Evolutionary conservation across 331 rosid species (phyloP).

Genomic region (Prunus yedoensis): DNA sequence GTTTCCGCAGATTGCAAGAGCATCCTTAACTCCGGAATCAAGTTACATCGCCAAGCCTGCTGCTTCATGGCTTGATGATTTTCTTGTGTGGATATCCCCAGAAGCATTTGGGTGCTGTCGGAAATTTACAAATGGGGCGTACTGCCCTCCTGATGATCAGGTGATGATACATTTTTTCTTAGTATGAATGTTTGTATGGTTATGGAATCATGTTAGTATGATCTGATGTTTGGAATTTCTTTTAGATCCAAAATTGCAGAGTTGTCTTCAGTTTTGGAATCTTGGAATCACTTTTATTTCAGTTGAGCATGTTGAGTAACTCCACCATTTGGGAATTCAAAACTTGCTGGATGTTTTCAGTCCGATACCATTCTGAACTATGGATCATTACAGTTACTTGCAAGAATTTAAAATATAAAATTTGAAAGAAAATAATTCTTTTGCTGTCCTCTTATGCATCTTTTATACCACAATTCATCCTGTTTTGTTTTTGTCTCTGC

Average conservation of each 20-base stretch:
- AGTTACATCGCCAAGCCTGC: constrained; percentile 98
- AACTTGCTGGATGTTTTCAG: background rate
- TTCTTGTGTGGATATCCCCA: constrained; percentile 97
- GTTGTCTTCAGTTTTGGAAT: background rate
- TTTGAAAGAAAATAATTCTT: background rate
- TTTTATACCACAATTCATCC: background rate
- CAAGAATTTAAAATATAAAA: background rate
- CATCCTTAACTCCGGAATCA: constrained; percentile 70
- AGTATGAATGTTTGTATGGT: background rate
- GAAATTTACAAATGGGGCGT: constrained; percentile 81
- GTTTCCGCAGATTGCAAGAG: constrained; percentile 71
- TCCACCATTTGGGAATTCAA: background rate
- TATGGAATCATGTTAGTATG: background rate
- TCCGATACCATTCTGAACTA: background rate
- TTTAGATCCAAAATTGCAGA: background rate
- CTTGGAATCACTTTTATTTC: background rate
- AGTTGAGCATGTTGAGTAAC: background rate
- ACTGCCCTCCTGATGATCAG: constrained; percentile 98
- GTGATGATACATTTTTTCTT: constrained; percentile 24
- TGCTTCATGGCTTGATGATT: constrained; percentile 99
- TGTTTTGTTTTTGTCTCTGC: background rate
- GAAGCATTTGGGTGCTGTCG: constrained; percentile 99
- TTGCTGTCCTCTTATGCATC: background rate
- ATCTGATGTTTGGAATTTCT: constrained; percentile 6
- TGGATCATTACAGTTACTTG: background rate